Evolutionary conservation across 2,329 filamentous ascomycete species (phyloP), one percentile per base, ranked within the genome.

Genomic region (Calonectria pauciramosa): DNA sequence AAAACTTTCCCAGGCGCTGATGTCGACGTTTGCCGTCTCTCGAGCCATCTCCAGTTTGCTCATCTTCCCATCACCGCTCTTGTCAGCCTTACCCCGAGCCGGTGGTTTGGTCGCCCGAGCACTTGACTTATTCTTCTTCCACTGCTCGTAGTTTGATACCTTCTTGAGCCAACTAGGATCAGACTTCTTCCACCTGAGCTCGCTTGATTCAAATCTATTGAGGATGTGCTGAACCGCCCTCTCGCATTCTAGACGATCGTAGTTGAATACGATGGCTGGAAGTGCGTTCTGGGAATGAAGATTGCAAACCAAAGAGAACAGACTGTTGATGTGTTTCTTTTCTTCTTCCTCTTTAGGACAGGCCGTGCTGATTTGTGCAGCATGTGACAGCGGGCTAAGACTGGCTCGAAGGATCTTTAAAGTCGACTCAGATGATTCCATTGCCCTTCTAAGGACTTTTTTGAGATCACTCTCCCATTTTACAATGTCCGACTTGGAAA

Each of bases 201-300:
- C 84, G 3, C 77, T 79, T 1, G 54, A 36, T 34, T 75, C 81
- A 0, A 96, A 85, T 72, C 91, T 86, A 0, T 83, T 78, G 2
- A 93, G 82, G 0, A 96, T 78, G 0, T 84, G 79, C 30, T 82
- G 78, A 32, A 90, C 89, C 34, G 94, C 89, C 13, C 83, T 82
- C 82, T 95, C 94, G 79, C 94, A 96, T 36, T 86, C 83, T 2
- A 83, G 83, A 63, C 94, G 91, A 76, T 96, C 93, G 78, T 94
- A 96, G 81, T 95, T 94, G 87, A 96, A 96, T 1, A 96, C 83
- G 16, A 96, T 91, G 0, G 93, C 94, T 0, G 94, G 94, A 1
- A 96, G 87, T 0, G 93, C 93, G 70, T 91, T 89, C 71, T 92
- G 90, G 20, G 87, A 86, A 64, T 94, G 90, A 0, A 96, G 86